Base-by-base conservation (phyloP, 768 basidiomycete species). In the Mycena polygramma region DNA sequence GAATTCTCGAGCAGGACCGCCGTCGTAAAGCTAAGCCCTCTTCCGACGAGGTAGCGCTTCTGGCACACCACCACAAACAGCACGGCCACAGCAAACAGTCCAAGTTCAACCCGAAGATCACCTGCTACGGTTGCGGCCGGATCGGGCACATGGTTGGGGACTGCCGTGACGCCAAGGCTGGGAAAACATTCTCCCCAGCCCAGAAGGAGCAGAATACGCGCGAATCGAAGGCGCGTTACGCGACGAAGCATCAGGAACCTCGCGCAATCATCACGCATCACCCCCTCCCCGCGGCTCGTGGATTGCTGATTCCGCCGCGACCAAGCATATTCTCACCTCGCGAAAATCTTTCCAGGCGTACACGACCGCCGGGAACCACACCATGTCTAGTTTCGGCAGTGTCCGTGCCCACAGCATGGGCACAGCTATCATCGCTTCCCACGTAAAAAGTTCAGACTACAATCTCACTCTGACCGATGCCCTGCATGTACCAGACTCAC, bases 401-500 rank as follows among this genome's bases (percentile, higher is more conserved):
- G 49, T 39, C 61, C 37, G 37, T 13, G 52, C 49, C 36, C 49
- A 39, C 61, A 51, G 61, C 39, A 59, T 22, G 41, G 58, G 43
- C 58, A 59, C 41, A 8, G 58, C 43, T 59, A 43, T 19, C 43
- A 30, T 59, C 45, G 58, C 58, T 48, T 59, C 58, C 45, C 58
- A 59, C 20, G 58, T 59, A 3, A 59, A 59, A 48, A 59, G 19
- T 22, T 59, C 58, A n/a, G 58, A 41, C n/a, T 59, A 59, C 43
- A 45, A 45, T 24, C 45, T 59, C 43, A 59, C 58, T 63, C 14
- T 65, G 69, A n/a, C n/a, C n/a, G n/a, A n/a, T n/a, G n/a, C n/a
- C n/a, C n/a, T n/a, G n/a, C n/a, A n/a, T n/a, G n/a, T 68, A 26
- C 66, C 65, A 19, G 62, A 66, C n/a, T 59, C 70, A 43, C 57